Conservation (phyloP, 805 yeast genomes). For the Yamadazyma tumulicola region DNA sequence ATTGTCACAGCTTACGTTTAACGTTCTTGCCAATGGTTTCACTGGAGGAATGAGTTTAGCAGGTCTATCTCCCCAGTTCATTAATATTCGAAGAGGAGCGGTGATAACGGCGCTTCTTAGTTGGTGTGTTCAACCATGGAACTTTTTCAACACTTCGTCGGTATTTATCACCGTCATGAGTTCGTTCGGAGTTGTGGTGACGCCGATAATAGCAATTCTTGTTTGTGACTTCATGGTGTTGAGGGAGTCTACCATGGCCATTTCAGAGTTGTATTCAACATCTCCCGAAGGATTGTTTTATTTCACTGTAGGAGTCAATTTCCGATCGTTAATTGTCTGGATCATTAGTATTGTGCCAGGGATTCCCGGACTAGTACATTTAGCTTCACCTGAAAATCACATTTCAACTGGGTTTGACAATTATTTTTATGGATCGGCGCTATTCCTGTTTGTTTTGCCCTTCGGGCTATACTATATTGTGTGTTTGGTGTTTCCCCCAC, state of each 20-base stretch:
- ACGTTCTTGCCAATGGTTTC: constrained; percentile 48
- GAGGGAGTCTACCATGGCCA: constrained; percentile 34
- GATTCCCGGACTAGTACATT: constrained; percentile 44
- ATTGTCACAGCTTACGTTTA: constrained; percentile 31
- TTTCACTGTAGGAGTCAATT: constrained; percentile 42
- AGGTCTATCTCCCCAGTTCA: constrained; percentile 41
- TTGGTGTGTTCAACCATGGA: constrained; percentile 22
- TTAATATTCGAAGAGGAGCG: constrained; percentile 47
- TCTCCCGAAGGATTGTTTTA: constrained; percentile 35
- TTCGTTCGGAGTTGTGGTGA: constrained; percentile 16
- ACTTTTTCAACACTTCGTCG: constrained; percentile 17
- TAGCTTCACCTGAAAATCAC: constrained; percentile 17
- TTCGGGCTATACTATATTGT: constrained; percentile 30
- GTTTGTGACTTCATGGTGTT: constrained; percentile 36
- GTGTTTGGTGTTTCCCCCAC: constrained; percentile 6
- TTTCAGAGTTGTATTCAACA: constrained; percentile 38
- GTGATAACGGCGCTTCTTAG: constrained; percentile 17
- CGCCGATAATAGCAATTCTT: constrained; percentile 23
- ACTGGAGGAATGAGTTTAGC: constrained; percentile 52
- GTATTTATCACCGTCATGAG: constrained; percentile 17
- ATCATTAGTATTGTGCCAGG: constrained; percentile 43
- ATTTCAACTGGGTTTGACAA: constrained; percentile 11
- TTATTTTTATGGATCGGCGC: constrained; percentile 14
- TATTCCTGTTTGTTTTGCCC: constrained; percentile 24
- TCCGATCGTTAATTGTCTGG: constrained; percentile 39